Conservation (phyloP, 2,329 filamentous ascomycete species). For the Arachnomyces sp. region DNA sequence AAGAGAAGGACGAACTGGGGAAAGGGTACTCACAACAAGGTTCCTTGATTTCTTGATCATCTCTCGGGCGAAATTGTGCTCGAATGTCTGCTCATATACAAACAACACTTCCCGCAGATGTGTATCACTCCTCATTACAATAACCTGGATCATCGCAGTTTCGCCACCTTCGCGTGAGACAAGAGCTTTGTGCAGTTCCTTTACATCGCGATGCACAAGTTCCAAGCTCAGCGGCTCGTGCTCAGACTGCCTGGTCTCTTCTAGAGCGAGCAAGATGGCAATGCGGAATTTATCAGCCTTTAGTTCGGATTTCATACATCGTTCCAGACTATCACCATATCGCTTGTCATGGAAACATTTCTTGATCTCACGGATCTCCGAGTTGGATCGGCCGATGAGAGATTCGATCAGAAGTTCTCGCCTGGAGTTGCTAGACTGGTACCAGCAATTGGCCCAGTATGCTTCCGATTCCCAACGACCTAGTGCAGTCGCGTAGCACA, state of each 20-base stretch:
- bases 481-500: constrained; percentile 80
- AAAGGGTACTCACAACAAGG: constrained; percentile 64
- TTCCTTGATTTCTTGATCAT: constrained; percentile 85
- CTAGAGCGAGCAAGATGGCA: constrained; percentile 74
- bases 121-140: constrained; percentile 69
- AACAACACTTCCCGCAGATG: constrained; percentile 75
- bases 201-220: constrained; percentile 63
- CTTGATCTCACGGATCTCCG: constrained; percentile 83
- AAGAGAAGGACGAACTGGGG: constrained; percentile 1
- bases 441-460: constrained; percentile 98
- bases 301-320: constrained; percentile 86
- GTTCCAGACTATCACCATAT: constrained; percentile 70
- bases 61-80: constrained; percentile 77
- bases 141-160: constrained; percentile 76
- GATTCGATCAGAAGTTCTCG: constrained; percentile 88
- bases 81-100: constrained; percentile 65
- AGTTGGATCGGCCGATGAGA: constrained; percentile 81
- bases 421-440: constrained; percentile 76
- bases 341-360: constrained; percentile 85
- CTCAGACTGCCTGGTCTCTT: constrained; percentile 79
- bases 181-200: constrained; percentile 62
- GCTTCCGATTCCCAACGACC: constrained; percentile 89
- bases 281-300: constrained; percentile 95
- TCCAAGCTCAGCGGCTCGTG: constrained; percentile 56
- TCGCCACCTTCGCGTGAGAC: constrained; percentile 72